Evolutionary conservation across 305 asterid genomes (phyloP).

Genomic region (Solanum hybrid): DNA sequence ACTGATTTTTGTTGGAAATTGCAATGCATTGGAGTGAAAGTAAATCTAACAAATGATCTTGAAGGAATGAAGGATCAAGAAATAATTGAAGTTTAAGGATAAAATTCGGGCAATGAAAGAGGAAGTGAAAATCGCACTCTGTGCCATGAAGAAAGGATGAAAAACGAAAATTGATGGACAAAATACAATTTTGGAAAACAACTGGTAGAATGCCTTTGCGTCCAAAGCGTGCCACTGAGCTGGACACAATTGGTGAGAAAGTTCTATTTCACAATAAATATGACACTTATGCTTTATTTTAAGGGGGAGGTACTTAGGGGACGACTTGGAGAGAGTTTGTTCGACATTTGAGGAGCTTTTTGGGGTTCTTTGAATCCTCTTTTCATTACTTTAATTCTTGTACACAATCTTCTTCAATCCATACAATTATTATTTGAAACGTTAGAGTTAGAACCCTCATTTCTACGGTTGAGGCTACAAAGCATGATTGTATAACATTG

Average conservation of each 20-base stretch:
- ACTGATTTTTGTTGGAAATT: not conserved
- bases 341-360: not conserved
- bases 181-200: not conserved
- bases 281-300: not conserved
- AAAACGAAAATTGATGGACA: not conserved
- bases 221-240: not conserved
- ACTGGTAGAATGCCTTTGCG: not conserved
- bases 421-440: not conserved
- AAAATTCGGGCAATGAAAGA: not conserved
- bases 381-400: not conserved
- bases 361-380: not conserved
- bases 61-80: not conserved
- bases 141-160: not conserved
- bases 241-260: not conserved
- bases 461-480: not conserved
- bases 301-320: not conserved
- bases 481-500: not conserved
- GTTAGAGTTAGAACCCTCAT: not conserved
- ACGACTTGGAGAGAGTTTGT: not conserved
- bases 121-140: not conserved
- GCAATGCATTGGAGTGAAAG: not conserved
- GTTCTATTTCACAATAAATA: not conserved
- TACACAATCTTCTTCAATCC: too few relatives aligned
- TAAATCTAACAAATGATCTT: not conserved
- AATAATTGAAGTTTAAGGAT: not conserved